A percentile compares a stretch with the other conserved stretches of the same genome.
phyloP scores from a whole-genome alignment of 257 asterid genomes.

The Vinca minor region DNA sequence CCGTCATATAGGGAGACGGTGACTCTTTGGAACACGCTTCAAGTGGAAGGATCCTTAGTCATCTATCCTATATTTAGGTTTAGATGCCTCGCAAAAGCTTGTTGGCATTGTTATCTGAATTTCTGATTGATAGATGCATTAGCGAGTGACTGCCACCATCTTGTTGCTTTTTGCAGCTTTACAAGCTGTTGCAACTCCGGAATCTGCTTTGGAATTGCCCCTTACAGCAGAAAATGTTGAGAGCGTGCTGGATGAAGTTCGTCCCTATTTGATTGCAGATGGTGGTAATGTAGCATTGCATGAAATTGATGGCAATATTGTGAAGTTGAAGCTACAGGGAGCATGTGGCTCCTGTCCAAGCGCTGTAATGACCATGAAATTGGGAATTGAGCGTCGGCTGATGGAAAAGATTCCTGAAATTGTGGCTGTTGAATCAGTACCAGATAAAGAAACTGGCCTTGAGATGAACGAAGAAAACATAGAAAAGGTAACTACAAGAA shows the following conservation, averaged over 20 bases:
- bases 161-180: constrained; percentile 30
- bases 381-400: constrained; percentile 83
- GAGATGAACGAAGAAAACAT: constrained; percentile 70
- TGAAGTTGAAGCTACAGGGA: constrained; percentile 74
- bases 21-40: neutral
- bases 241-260: constrained; percentile 66
- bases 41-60: neutral
- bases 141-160: too few relatives aligned
- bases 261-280: constrained; percentile 88
- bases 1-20: neutral
- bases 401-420: constrained; percentile 85
- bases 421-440: constrained; percentile 61
- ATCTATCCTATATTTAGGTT: neutral
- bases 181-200: constrained; percentile 69
- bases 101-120: neutral
- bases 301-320: constrained; percentile 89
- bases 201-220: constrained; percentile 58
- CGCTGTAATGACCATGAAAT: constrained; percentile 68
- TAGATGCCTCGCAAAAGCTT: neutral
- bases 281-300: constrained; percentile 85
- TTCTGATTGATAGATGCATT: neutral
- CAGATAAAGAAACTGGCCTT: constrained; percentile 72
- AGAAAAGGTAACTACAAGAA: constrained; percentile 49
- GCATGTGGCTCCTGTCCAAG: constrained; percentile 97
- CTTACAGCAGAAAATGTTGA: constrained; percentile 82